Percentiles rank a stretch among this genome's conserved stretches.
phyloP scores from a whole-genome alignment of 495 filamentous ascomycete species.

The Massariosphaeria phaeospora region DNA sequence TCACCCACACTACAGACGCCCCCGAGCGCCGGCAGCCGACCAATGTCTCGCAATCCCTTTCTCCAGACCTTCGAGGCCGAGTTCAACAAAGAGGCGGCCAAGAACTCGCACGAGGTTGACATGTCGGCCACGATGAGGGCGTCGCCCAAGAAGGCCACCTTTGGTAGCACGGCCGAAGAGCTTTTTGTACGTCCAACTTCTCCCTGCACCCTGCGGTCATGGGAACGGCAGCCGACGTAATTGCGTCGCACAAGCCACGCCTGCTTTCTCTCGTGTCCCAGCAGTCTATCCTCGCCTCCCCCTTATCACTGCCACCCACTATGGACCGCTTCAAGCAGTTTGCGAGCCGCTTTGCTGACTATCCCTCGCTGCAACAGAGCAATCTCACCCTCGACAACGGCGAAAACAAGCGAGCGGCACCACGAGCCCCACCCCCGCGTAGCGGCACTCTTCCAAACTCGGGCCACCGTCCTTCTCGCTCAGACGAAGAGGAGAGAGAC shows the following conservation, averaged over 20 bases:
- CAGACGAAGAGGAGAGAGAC: slow-evolving; percentile 36
- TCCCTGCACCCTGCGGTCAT: slow-evolving; percentile 11
- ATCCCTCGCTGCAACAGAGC: slow-evolving; percentile 37
- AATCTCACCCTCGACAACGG: slow-evolving; percentile 38
- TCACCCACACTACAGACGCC: slow-evolving; percentile 43
- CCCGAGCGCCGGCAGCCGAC: slow-evolving; percentile 51
- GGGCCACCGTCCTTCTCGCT: slow-evolving; percentile 35
- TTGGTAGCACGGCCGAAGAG: slow-evolving; percentile 66
- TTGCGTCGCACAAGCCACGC: slow-evolving; percentile 19
- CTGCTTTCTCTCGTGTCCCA: background rate
- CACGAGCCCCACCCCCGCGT: slow-evolving; percentile 26
- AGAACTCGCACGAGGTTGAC: slow-evolving; percentile 13
- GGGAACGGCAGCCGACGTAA: slow-evolving; percentile 12
- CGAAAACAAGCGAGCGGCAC: slow-evolving; percentile 1
- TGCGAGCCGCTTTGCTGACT: slow-evolving; percentile 39
- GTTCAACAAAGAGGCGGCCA: slow-evolving; percentile 19
- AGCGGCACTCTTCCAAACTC: slow-evolving; percentile 29
- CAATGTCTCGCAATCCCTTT: slow-evolving; percentile 86
- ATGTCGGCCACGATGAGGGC: slow-evolving; percentile 50
- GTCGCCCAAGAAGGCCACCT: slow-evolving; percentile 47
- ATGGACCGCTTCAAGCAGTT: slow-evolving; percentile 37
- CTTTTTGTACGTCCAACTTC: slow-evolving; percentile 70
- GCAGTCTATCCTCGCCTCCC: background rate
- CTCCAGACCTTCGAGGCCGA: slow-evolving; percentile 63
- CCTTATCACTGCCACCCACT: slow-evolving; percentile 3